phyloP scores from a whole-genome alignment of 2,329 filamentous ascomycete genomes.

The Penicillium oxalicum region DNA sequence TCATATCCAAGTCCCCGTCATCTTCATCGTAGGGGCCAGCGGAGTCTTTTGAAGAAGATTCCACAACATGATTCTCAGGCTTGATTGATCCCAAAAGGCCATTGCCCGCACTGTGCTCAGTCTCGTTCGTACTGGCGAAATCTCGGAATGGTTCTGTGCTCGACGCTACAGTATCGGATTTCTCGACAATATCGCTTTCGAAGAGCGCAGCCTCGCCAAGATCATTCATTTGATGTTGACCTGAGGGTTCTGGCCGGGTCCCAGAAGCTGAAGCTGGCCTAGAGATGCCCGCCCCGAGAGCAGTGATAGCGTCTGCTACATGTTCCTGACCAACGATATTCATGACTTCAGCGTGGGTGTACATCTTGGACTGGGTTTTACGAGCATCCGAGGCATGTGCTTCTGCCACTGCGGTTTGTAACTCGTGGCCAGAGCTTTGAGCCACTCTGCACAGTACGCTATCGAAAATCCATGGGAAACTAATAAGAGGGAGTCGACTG shows the following conservation, averaged over 20 bases:
- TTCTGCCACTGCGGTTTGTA: neutral
- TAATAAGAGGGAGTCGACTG: conserved; percentile 66
- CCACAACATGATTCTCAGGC: neutral
- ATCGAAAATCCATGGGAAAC: conserved; percentile 88
- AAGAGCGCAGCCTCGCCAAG: too few species aligned
- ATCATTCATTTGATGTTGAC: too few species aligned
- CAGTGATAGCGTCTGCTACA: neutral
- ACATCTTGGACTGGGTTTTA: conserved; percentile 2
- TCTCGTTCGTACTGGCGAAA: too few species aligned
- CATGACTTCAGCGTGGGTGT: conserved; percentile 4
- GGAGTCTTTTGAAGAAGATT: neutral
- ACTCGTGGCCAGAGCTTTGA: neutral
- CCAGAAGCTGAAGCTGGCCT: too few species aligned
- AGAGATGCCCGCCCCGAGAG: neutral
- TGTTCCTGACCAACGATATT: neutral
- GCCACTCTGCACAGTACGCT: conserved; percentile 66
- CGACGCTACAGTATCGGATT: too few species aligned
- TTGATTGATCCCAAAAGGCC: too few species aligned
- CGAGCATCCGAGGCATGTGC: conserved; percentile 8
- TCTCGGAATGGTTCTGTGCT: too few species aligned
- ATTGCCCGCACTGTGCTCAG: too few species aligned
- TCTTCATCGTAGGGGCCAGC: neutral
- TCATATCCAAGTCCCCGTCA: conserved; percentile 11
- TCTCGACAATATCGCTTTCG: too few species aligned
- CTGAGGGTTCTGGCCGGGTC: too few species aligned